Evolutionary conservation across 495 filamentous ascomycete genomes (phyloP), one percentile per base, ranked within the genome.

Genomic region (Podospora fimiseda): DNA sequence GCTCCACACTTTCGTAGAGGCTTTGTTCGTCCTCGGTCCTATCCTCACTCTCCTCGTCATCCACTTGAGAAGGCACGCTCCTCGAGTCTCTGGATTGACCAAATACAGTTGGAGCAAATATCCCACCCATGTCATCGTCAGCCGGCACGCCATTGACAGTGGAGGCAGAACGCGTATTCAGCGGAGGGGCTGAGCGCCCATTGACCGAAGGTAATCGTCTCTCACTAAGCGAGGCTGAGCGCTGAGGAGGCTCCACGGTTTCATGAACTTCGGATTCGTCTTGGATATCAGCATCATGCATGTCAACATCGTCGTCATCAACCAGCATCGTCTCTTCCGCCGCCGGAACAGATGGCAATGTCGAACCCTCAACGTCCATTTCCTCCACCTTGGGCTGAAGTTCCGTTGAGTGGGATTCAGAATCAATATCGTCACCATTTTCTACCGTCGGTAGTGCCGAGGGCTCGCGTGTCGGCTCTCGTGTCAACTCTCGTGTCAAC

Each of bases 21-120:
- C 74, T 75, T 51, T 78, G 85, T 39, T 77, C 71, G 48, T 80
- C 80, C 64, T 89, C 85, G 19, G 85, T 75, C 46, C 81, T 79
- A 44, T 74, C 71, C 24, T 78, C 74, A 36, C 74, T 76, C 20
- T 72, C 72, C 37, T 70, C 72, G 9, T 59, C 64, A 36, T 52
- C 51, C 7, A 46, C 40, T 11, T 44, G 37, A 9, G 60, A 64
- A 20, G 57, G 53, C 23, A 39, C 61, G 20, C 41, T 56, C 6
- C 43, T 27, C 4, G 14, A 53, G 6, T 48, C 59, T 50, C 50
- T 23, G 59, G 60, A 14, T 13, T 48, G 56, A 11, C 41, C 52
- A 46, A 58, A 60, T 1, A 45, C 40, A 6, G 19, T 20, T n/a
- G 44, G 53, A 4, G 52, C 41, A 24, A 65, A 60, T 8, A 56